Evolutionary conservation across 345 rosid species (phyloP).

Genomic region (Dimocarpus longan): DNA sequence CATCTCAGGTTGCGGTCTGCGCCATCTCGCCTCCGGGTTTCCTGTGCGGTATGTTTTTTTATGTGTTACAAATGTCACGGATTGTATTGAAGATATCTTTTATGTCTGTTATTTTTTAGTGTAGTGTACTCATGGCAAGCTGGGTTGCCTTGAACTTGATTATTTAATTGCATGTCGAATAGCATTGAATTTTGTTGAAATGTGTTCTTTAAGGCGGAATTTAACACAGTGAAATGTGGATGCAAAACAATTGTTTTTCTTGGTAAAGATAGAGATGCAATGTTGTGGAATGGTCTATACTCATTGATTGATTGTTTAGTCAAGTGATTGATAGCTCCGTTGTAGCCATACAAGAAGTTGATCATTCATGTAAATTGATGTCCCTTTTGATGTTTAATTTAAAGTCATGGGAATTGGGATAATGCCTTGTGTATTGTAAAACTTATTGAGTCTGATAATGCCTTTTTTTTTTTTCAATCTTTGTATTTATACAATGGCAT

Average conservation of each 20-base stretch:
- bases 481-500: neutral
- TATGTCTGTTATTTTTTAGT: neutral
- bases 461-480: neutral
- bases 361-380: neutral
- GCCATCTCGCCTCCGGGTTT: conserved; percentile 33
- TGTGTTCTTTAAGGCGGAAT: neutral
- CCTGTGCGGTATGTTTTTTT: conserved; percentile 47
- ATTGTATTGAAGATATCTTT: neutral
- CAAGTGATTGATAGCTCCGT: neutral
- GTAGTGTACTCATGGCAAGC: neutral
- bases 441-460: neutral
- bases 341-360: neutral
- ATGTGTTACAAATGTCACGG: neutral
- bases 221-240: neutral
- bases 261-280: neutral
- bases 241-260: neutral
- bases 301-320: neutral
- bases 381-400: neutral
- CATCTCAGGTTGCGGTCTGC: conserved; percentile 36
- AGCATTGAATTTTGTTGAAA: neutral
- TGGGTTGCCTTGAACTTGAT: neutral
- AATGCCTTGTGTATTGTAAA: too few relatives aligned
- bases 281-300: neutral
- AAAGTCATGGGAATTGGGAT: neutral
- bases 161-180: neutral